Percentiles rank a stretch among this genome's conserved stretches.
Conservation (phyloP, 2,329 filamentous ascomycete species). For the Periglandula ipomoeae region DNA sequence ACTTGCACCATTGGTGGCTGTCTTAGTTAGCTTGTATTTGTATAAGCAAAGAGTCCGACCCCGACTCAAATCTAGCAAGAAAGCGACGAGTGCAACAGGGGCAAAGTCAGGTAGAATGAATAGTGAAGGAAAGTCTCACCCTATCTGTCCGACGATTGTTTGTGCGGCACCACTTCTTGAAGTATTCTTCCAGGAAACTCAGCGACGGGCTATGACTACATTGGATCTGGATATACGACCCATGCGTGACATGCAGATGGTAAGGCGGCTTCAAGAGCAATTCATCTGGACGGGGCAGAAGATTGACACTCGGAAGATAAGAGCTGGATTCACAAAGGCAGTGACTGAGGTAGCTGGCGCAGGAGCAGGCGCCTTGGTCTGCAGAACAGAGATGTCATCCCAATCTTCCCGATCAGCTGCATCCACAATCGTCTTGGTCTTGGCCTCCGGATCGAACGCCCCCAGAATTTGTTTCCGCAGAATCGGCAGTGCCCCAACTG, state of each 20-base stretch:
- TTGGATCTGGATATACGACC: slow-evolving; percentile 30
- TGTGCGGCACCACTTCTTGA: slow-evolving; percentile 36
- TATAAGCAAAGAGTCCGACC: no score
- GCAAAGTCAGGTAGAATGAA: not conserved
- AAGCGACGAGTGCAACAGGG: not conserved
- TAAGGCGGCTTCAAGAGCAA: slow-evolving; percentile 39
- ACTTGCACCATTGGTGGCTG: slow-evolving; percentile 34
- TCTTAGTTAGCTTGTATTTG: not conserved
- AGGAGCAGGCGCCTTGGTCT: slow-evolving; percentile 12
- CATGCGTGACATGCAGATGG: slow-evolving; percentile 30
- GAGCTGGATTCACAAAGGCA: not conserved
- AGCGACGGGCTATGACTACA: slow-evolving; percentile 38
- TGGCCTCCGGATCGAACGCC: not conserved
- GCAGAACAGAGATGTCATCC: not conserved
- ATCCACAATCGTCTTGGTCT: not conserved
- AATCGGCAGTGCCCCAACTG: not conserved
- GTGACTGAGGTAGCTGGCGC: not conserved
- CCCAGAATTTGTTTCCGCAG: not conserved
- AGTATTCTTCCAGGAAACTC: slow-evolving; percentile 34
- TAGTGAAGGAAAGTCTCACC: slow-evolving; percentile 15
- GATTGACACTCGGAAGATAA: slow-evolving; percentile 30
- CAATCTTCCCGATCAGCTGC: not conserved
- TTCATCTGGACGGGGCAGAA: slow-evolving; percentile 37
- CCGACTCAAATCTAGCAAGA: not conserved
- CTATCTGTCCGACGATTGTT: slow-evolving; percentile 29